Base-by-base conservation (phyloP, 208 protist species). In the Naegleria lovaniensis region DNA sequence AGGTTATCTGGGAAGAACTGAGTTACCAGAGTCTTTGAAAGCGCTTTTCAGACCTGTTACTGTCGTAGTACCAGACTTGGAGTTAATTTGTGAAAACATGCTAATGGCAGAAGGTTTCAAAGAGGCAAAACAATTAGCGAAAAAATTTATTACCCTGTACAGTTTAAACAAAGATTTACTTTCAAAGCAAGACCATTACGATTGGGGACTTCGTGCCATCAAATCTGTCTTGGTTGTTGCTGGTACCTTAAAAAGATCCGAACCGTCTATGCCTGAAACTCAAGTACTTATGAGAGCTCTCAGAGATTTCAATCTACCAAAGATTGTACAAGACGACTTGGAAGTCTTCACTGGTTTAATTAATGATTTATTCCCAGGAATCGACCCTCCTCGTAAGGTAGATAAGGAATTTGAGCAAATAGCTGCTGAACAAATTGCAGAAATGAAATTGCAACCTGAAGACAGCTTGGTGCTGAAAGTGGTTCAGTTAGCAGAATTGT, bases 311-410 rank as follows among this genome's bases (percentile, higher is more conserved):
- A 96, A 96, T 90, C 39, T 96, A n/a, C 95, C 95, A 29, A 96
- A 96, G 93, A 96, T 96, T 85, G 90, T 95, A 19, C 79, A 52
- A 16, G 95, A 96, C 48, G 96, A 97, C 92, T 41, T 95, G 88
- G 58, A 90, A 43, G 89, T 95, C 36, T 93, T 95, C 83, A 91
- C 83, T 36, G 88, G 91, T 40, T 96, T 99, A 40, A 99, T 99
- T 92, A 95, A 95, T 11, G 99, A 99, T 92, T 95, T 99, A 39
- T 99, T 99, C 94, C 99, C 99, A 11, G 97, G 96, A 22, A 94
- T 99, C n/a, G 96, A 99, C 93, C 95, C 95, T 9, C 98, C 97
- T 15, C 94, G 97, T 33, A 87, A 87, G 29, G 83, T 87, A 36
- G 83, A 87, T 52, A 13, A 75, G 13, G 5, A 58, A 51, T 93